Conservation (phyloP, 352 stramenopile species). For the Aphanomyces astaci region DNA sequence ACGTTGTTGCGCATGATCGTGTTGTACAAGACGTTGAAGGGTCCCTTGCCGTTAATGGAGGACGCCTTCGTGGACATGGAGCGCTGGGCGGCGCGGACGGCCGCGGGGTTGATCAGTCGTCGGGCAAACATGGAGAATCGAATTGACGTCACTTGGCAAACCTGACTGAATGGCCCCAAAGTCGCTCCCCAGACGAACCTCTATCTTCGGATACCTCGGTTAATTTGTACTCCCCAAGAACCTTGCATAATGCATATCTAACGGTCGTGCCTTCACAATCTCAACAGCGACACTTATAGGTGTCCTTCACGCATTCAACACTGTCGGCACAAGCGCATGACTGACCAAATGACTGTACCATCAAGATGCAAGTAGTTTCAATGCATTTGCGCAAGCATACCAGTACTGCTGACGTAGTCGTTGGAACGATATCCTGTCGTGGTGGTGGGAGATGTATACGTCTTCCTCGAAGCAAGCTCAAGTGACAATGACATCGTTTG, state of each 20-base stretch:
- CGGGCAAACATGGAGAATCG: conserved; percentile 15
- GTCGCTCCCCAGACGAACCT: not conserved
- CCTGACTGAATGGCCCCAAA: conserved; percentile 14
- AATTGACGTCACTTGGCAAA: conserved; percentile 6
- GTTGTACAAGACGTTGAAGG: conserved; percentile 56
- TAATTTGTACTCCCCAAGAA: too few species aligned
- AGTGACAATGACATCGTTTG: not conserved
- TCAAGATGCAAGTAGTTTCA: not conserved
- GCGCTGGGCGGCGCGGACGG: conserved; percentile 2
- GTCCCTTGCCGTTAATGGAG: conserved; percentile 67
- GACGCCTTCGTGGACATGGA: conserved; percentile 49
- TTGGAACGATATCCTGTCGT: too few species aligned
- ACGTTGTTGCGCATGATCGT: conserved; percentile 77
- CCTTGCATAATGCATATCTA: too few species aligned
- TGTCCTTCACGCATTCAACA: too few species aligned
- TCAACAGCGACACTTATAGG: too few species aligned
- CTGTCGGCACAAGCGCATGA: too few species aligned
- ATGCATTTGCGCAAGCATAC: not conserved
- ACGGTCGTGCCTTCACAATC: too few species aligned
- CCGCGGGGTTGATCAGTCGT: conserved; percentile 2
- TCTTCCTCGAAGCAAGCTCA: too few species aligned
- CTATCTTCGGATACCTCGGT: not conserved
- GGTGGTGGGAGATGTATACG: too few species aligned
- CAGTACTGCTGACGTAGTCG: too few species aligned
- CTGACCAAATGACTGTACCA: not conserved